These are phyloP conservation scores for Aspergillus conjunctus DNA, from an alignment of 495 filamentous ascomycete species.

Conservation along the genomic window DNA sequence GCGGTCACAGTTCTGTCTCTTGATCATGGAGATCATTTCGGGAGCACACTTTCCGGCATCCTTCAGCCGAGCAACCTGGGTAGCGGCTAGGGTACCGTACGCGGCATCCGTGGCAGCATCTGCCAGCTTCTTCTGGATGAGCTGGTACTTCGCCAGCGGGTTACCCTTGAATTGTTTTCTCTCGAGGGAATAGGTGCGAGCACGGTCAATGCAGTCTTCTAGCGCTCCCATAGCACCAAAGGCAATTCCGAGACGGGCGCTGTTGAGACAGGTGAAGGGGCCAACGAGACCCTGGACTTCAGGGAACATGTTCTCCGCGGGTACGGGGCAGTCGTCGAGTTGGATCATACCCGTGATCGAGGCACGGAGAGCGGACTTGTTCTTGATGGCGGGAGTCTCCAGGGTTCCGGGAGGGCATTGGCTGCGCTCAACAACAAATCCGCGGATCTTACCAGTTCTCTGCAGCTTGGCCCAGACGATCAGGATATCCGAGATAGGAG, in stretches of 20 bases:
- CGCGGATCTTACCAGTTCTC: constrained; percentile 90
- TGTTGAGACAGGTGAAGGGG: constrained; percentile 93
- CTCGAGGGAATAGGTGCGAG: constrained; percentile 85
- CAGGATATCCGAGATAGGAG: constrained; percentile 87
- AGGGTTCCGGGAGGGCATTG: constrained; percentile 83
- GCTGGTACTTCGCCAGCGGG: constrained; percentile 92
- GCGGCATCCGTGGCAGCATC: constrained; percentile 90
- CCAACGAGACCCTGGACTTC: constrained; percentile 84
- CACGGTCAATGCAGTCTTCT: constrained; percentile 82
- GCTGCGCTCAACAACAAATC: constrained; percentile 82
- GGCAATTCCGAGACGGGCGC: constrained; percentile 88
- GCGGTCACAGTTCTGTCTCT: constrained; percentile 95
- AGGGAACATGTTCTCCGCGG: constrained; percentile 91
- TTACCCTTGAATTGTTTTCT: constrained; percentile 96
- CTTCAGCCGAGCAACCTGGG: constrained; percentile 91
- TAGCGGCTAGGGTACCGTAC: constrained; percentile 81
- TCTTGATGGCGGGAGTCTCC: constrained; percentile 89
- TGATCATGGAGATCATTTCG: constrained; percentile 99
- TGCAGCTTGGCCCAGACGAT: constrained; percentile 95
- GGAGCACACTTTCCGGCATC: constrained; percentile 84
- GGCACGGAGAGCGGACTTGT: constrained; percentile 91
- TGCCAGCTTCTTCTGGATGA: constrained; percentile 97
- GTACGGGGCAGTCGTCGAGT: constrained; percentile 85
- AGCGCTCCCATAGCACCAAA: constrained; percentile 92
- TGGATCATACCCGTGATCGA: constrained; percentile 98